These are phyloP conservation scores for Achlya hypogyna DNA, from an alignment of 352 stramenopile species.

Conservation along the genomic window DNA sequence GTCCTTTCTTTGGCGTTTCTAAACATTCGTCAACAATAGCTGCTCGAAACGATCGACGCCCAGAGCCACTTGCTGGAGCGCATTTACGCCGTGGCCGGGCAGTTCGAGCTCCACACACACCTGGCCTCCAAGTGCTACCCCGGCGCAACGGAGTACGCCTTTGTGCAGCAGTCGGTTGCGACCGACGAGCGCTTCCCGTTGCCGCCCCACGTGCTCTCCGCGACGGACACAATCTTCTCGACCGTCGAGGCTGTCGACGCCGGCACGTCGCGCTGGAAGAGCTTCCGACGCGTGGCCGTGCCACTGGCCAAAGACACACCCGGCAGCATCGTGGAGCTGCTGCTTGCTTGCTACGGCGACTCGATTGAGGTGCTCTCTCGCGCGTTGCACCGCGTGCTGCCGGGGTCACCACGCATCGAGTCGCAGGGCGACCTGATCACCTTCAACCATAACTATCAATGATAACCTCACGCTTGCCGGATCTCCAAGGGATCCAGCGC, in stretches of 20 bases:
- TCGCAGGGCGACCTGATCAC: background rate
- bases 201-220: background rate
- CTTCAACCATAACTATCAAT: background rate
- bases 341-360: background rate
- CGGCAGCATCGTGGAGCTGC: background rate
- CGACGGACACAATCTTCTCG: background rate
- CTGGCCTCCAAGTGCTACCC: background rate
- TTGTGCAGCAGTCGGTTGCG: background rate
- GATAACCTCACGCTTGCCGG: background rate
- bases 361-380: background rate
- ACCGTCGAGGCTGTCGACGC: background rate
- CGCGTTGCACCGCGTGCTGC: background rate
- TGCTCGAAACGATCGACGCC: background rate
- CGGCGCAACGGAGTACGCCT: background rate
- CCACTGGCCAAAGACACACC: no score
- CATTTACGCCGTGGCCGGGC: background rate
- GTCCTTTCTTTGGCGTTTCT: background rate
- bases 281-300: no score
- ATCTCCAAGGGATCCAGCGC: no score
- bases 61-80: background rate
- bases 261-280: background rate
- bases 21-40: background rate
- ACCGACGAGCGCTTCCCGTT: background rate
- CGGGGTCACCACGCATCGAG: background rate
- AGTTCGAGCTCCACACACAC: background rate